Conservation (phyloP, 2,329 filamentous ascomycete species). For the Davidsoniella eucalypti region DNA sequence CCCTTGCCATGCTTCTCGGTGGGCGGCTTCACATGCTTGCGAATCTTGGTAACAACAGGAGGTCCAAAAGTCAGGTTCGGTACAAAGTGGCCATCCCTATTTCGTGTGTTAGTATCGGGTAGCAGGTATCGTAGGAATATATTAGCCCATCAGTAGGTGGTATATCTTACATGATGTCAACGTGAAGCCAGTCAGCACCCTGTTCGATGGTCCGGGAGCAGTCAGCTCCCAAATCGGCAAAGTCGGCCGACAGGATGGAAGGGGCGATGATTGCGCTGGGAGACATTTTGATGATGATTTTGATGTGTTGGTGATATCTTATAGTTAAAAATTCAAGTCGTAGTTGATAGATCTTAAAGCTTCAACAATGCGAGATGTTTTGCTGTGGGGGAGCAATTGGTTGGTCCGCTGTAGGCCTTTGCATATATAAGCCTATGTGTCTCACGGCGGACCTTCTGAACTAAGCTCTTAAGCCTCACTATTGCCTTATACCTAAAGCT, state of each 20-base stretch:
- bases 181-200: slow-evolving; percentile 83
- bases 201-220: slow-evolving; percentile 74
- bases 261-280: slow-evolving; percentile 90
- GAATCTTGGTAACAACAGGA: slow-evolving; percentile 87
- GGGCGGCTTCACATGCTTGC: slow-evolving; percentile 66
- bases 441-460: no score
- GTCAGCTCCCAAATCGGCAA: slow-evolving; percentile 70
- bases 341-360: no score
- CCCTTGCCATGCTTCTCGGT: slow-evolving; percentile 55
- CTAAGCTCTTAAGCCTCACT: no score
- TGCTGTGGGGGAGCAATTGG: no score
- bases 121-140: neutral
- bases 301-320: no score
- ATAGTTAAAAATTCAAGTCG: no score
- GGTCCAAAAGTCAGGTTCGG: slow-evolving; percentile 96
- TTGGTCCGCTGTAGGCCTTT: no score
- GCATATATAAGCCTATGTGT: no score
- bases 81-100: slow-evolving; percentile 94
- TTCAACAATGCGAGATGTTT: no score
- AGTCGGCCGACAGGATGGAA: slow-evolving; percentile 96
- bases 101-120: slow-evolving; percentile 1
- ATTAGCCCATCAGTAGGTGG: no score
- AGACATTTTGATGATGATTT: slow-evolving; percentile 44
- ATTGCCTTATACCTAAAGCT: no score
- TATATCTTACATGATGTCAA: slow-evolving; percentile 61